These are phyloP conservation scores for Fusarium chuoi DNA, from an alignment of 2,329 filamentous ascomycete genomes.

Conservation along the genomic window DNA sequence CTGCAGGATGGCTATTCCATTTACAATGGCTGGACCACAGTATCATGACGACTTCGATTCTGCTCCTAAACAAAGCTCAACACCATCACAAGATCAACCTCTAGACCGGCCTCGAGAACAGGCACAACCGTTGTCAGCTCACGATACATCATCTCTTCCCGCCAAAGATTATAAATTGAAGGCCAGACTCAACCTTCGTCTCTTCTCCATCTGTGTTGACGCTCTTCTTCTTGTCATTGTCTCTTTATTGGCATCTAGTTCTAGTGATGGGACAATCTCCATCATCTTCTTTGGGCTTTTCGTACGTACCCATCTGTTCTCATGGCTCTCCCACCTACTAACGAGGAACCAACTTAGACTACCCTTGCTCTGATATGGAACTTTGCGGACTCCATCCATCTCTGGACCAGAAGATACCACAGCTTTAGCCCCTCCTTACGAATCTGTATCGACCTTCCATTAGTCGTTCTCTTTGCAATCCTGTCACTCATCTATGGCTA, in stretches of 20 bases:
- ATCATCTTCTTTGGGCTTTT: conserved; percentile 12
- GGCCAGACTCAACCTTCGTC: conserved; percentile 21
- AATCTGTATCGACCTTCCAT: conserved; percentile 1
- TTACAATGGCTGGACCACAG: conserved; percentile 3
- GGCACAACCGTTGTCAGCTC: background rate
- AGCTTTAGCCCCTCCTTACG: background rate
- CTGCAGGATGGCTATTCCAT: background rate
- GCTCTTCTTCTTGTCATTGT: conserved; percentile 13
- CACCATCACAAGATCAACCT: background rate
- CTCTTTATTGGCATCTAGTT: background rate
- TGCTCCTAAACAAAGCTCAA: background rate
- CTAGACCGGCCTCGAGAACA: background rate
- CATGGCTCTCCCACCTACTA: background rate
- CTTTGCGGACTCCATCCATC: background rate
- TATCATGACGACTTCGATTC: background rate
- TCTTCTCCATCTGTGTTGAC: conserved; percentile 25
- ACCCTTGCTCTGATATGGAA: conserved; percentile 12
- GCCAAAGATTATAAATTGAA: background rate
- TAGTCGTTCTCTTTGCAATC: background rate
- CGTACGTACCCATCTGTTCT: background rate
- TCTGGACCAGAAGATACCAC: conserved; percentile 6
- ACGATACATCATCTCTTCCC: background rate
- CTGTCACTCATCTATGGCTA: conserved; percentile 1
- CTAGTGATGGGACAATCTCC: background rate
- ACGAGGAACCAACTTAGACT: background rate